These are phyloP conservation scores for Boechera retrofracta DNA, from an alignment of 345 rosid genomes.

Conservation along the genomic window DNA sequence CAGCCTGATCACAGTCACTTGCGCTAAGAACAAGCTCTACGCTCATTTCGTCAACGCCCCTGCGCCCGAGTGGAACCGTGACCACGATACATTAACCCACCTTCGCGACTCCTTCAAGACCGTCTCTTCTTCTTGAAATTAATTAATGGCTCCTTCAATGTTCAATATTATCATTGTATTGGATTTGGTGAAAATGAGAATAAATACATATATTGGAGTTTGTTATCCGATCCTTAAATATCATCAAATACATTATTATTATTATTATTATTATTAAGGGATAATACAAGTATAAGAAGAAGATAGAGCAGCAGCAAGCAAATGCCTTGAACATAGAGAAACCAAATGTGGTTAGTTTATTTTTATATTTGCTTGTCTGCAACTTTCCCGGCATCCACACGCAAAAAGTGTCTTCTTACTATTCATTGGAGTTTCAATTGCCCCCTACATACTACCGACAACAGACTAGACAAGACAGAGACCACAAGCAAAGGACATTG, in stretches of 20 bases:
- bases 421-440: slow-evolving; percentile 8
- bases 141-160: not conserved
- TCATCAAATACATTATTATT: not conserved
- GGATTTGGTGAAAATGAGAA: slow-evolving; percentile 13
- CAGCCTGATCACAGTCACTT: slow-evolving; percentile 80
- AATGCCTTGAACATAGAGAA: slow-evolving; percentile 22
- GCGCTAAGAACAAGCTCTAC: slow-evolving; percentile 85
- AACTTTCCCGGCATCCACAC: slow-evolving; percentile 18
- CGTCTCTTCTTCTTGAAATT: slow-evolving; percentile 45
- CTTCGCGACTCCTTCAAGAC: slow-evolving; percentile 87
- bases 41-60: slow-evolving; percentile 96
- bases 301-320: not conserved
- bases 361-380: slow-evolving; percentile 9
- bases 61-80: slow-evolving; percentile 80
- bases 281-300: no score
- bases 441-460: slow-evolving; percentile 14
- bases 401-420: not conserved
- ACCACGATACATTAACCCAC: slow-evolving; percentile 73
- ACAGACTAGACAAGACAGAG: slow-evolving; percentile 39
- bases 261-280: not conserved
- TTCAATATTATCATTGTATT: slow-evolving; percentile 13
- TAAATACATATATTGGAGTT: not conserved
- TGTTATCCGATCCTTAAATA: not conserved
- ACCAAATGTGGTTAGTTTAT: not conserved
- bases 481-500: slow-evolving; percentile 19